phyloP scores from a whole-genome alignment of 2,329 filamentous ascomycete genomes.

The Fusarium multiceps region DNA sequence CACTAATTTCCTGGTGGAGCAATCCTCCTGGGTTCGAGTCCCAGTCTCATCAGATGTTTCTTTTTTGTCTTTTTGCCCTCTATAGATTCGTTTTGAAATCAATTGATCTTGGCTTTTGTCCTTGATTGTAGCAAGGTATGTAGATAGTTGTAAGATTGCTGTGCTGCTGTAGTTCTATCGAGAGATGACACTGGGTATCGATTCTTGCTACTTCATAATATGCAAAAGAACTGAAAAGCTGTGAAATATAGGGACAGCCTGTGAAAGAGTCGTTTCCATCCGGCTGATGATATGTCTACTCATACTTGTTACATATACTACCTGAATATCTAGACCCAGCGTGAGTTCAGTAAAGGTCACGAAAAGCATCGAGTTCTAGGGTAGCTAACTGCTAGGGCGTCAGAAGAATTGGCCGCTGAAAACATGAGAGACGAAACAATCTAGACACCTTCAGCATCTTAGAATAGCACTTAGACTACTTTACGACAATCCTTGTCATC shows the following conservation, averaged over 20 bases:
- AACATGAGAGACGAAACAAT: too few species aligned
- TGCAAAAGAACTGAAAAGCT: too few species aligned
- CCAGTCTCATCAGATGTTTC: slow-evolving; percentile 47
- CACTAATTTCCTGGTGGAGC: slow-evolving; percentile 49
- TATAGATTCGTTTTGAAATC: too few species aligned
- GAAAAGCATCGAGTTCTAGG: not conserved
- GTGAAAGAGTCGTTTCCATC: not conserved
- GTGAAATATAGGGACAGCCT: not conserved
- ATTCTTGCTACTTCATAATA: too few species aligned
- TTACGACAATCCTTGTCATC: too few species aligned
- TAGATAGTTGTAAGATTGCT: not conserved
- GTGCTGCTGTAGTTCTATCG: not conserved
- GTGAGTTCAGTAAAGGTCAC: not conserved
- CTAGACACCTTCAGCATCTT: too few species aligned
- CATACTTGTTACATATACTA: not conserved
- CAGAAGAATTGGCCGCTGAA: too few species aligned
- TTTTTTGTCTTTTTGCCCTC: not conserved
- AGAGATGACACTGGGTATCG: not conserved
- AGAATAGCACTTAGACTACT: too few species aligned
- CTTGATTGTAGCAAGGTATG: not conserved
- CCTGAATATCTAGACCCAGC: not conserved
- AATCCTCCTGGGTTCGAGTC: slow-evolving; percentile 54
- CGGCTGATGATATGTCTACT: not conserved
- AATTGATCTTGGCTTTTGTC: not conserved
- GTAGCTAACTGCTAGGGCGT: not conserved